Evolutionary conservation across 2,329 filamentous ascomycete genomes (phyloP).

Genomic region (Aspergillus melleus): DNA sequence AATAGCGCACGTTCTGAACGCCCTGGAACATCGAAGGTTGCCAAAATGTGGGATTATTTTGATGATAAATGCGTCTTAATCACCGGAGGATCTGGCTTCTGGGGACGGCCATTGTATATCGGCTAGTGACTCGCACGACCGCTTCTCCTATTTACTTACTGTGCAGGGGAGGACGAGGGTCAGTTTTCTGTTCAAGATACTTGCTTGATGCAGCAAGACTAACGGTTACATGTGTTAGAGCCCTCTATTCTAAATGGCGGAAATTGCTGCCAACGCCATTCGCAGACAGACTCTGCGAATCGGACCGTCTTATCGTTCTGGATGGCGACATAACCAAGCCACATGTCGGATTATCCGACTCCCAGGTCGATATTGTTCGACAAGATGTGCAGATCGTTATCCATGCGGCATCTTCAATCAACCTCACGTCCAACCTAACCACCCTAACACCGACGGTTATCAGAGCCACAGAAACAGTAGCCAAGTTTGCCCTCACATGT

Average conservation of each 20-base stretch:
- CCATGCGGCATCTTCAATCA: conserved; percentile 18
- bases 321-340: conserved; percentile 15
- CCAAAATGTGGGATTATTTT: conserved; percentile 25
- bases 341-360: conserved; percentile 5
- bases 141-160: conserved; percentile 12
- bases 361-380: background rate
- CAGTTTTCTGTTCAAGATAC: background rate
- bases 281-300: background rate
- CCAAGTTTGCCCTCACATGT: background rate
- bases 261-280: conserved; percentile 5
- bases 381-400: conserved; percentile 12
- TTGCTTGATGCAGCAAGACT: background rate
- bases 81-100: conserved; percentile 25
- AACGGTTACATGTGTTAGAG: background rate
- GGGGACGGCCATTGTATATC: conserved; percentile 22
- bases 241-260: conserved; percentile 3
- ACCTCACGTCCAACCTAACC: background rate
- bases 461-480: conserved; percentile 8
- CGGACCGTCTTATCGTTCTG: conserved; percentile 2
- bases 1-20: background rate
- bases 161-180: conserved; percentile 13
- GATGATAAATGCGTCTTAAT: conserved; percentile 22
- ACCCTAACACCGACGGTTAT: conserved; percentile 2
- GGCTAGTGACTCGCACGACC: conserved; percentile 18
- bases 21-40: background rate